Evolutionary conservation across 768 basidiomycete species (phyloP), one percentile per base, ranked within the genome.

Genomic region (Xerocomus spinulosus): DNA sequence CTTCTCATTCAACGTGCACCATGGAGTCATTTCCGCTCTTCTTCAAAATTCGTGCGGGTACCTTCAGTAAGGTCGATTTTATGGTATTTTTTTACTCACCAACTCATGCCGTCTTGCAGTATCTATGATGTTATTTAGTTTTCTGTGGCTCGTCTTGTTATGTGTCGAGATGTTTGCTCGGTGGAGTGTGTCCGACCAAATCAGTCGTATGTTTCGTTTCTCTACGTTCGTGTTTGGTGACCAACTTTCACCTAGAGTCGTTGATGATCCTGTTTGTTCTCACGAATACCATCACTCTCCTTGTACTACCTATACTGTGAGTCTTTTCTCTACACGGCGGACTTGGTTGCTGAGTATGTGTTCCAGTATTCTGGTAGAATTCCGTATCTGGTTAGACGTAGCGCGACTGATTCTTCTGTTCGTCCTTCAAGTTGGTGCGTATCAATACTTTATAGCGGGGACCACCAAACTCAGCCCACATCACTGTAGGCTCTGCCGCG

Each of bases 351-450:
- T 59, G 30, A 42, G 2, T 10, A 55, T 43, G 25, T 37, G 21
- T 21, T 30, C 18, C 35, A 80, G 79, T 50, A 63, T 80, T 21
- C 55, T 80, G 29, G 57, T 75, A 2, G 49, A 63, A 33, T 82
- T 81, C 40, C 70, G 78, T 32, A 55, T 66, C 13, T 82, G 79
- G 79, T 58, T 81, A 4, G 82, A 83, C 55, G 70, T 68, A 1
- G 75, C 77, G 10, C 72, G 80, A 25, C 56, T 82, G 23, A 40
- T 73, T 23, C 68, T 79, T 38, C 61, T 83, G 17, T 48, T 78
- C 9, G 33, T 72, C 12, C 57, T 60, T 21, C 80, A 83, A 44
- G 60, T 73, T 15, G 76, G 80, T 79, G 53, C n/a, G 64, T 62
- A 30, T 33, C 21, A 21, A 26, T 14, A 18, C 30, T 23, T 15